Evolutionary conservation across 805 yeast genomes (phyloP).

Genomic region (Yarrowia sp.): DNA sequence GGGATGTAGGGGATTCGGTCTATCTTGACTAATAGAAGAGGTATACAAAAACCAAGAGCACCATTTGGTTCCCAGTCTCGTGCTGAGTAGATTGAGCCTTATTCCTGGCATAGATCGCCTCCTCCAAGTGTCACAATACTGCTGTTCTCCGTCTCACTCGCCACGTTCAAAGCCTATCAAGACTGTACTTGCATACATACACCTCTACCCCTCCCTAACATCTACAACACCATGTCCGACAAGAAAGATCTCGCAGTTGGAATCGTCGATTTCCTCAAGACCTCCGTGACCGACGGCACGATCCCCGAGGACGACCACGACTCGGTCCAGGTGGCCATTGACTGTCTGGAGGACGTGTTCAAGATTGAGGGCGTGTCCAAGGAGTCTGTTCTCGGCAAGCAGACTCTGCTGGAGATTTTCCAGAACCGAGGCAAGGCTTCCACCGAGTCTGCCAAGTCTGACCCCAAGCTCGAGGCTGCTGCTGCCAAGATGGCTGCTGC

Average conservation of each 20-base stretch:
- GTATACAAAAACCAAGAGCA: too few species aligned
- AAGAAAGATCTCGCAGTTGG: slow-evolving; percentile 61
- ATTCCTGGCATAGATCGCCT: too few species aligned
- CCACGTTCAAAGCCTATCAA: too few species aligned
- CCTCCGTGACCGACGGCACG: slow-evolving; percentile 64
- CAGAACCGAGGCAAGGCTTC: slow-evolving; percentile 44
- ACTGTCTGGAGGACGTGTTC: slow-evolving; percentile 88
- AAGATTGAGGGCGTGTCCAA: slow-evolving; percentile 61
- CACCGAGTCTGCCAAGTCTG: neutral
- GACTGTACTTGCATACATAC: too few species aligned
- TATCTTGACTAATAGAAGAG: neutral
- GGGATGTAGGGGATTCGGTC: neutral
- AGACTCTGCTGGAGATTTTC: slow-evolving; percentile 60
- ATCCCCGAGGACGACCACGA: slow-evolving; percentile 82
- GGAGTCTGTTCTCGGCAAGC: slow-evolving; percentile 45
- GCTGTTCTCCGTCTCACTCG: too few species aligned
- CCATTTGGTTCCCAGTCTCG: too few species aligned
- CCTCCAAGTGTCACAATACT: too few species aligned
- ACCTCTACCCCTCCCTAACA: neutral
- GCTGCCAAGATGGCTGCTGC: slow-evolving; percentile 33
- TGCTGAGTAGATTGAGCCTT: too few species aligned
- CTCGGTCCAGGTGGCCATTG: slow-evolving; percentile 91
- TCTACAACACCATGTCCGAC: slow-evolving; percentile 22
- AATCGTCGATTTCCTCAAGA: slow-evolving; percentile 73
- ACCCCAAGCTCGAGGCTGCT: slow-evolving; percentile 11